Evolutionary conservation across 148 eudicot genomes (phyloP).

Genomic region (Rhododendron griersonianum): DNA sequence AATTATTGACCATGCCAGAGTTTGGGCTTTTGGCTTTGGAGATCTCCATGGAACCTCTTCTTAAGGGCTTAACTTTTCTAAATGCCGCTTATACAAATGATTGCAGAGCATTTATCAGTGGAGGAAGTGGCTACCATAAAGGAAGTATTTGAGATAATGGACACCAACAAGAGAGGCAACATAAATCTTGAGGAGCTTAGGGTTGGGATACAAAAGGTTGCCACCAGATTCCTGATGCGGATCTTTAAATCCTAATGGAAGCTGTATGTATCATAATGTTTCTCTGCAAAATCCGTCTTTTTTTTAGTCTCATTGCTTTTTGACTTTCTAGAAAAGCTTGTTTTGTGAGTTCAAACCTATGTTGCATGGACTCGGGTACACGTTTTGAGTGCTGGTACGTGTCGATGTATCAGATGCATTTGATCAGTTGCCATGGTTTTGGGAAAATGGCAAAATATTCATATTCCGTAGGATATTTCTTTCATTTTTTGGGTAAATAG

Average conservation of each 20-base stretch:
- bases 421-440: too few relatives aligned
- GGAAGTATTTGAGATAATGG: conserved; percentile 69
- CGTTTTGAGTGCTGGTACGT: too few relatives aligned
- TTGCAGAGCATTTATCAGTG: conserved; percentile 73
- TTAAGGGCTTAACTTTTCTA: neutral
- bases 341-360: too few relatives aligned
- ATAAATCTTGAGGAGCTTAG: conserved; percentile 30
- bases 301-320: too few relatives aligned
- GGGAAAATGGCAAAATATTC: too few relatives aligned
- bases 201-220: conserved; percentile 52
- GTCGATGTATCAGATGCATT: too few relatives aligned
- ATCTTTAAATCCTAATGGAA: conserved; percentile 70
- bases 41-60: neutral
- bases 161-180: conserved; percentile 43
- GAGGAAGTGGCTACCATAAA: conserved; percentile 79
- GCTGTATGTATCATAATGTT: conserved; percentile 30
- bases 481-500: too few relatives aligned
- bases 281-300: too few relatives aligned
- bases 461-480: too few relatives aligned
- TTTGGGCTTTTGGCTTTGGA: neutral
- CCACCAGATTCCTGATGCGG: conserved; percentile 59
- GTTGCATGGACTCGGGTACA: too few relatives aligned
- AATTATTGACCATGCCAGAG: neutral
- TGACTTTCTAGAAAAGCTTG: too few relatives aligned
- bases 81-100: conserved; percentile 37